phyloP scores from a whole-genome alignment of 768 basidiomycete species.

The Xerocomus potaroensis region DNA sequence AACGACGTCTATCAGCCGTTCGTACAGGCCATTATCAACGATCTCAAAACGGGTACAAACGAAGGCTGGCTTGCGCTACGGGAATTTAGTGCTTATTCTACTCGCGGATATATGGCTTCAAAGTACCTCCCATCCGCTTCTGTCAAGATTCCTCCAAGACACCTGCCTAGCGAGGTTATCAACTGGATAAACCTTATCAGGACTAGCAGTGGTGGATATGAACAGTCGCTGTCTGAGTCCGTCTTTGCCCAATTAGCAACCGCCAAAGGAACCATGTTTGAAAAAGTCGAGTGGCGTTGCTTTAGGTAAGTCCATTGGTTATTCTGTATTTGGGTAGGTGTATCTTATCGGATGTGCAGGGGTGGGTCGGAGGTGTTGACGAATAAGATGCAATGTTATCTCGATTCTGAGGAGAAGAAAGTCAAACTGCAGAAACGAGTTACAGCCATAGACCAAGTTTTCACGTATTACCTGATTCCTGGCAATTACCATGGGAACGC shows the following conservation, averaged over 20 bases:
- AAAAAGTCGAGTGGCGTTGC: background rate
- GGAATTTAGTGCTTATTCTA: background rate
- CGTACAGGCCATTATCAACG: too few relatives aligned
- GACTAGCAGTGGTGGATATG: background rate
- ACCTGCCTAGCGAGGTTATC: conserved; percentile 17
- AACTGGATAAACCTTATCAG: conserved; percentile 15
- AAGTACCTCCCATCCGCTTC: conserved; percentile 10
- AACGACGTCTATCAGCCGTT: too few relatives aligned
- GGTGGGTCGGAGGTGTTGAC: conserved; percentile 22
- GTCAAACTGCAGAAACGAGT: conserved; percentile 15
- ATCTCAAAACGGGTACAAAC: background rate
- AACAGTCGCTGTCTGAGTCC: background rate
- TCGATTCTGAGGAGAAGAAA: background rate
- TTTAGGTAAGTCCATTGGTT: background rate
- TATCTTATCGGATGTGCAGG: background rate
- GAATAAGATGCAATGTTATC: conserved; percentile 16
- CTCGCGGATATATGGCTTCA: conserved; percentile 4
- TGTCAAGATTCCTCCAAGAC: conserved; percentile 5
- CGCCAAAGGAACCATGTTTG: background rate
- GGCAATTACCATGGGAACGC: too few relatives aligned
- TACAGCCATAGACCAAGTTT: conserved; percentile 13
- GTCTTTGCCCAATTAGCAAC: background rate
- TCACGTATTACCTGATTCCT: background rate
- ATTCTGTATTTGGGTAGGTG: background rate
- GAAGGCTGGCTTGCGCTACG: background rate